Percentiles rank a stretch among this genome's conserved stretches.
phyloP scores from a whole-genome alignment of 257 asterid species.

The Nicotiana undulata region DNA sequence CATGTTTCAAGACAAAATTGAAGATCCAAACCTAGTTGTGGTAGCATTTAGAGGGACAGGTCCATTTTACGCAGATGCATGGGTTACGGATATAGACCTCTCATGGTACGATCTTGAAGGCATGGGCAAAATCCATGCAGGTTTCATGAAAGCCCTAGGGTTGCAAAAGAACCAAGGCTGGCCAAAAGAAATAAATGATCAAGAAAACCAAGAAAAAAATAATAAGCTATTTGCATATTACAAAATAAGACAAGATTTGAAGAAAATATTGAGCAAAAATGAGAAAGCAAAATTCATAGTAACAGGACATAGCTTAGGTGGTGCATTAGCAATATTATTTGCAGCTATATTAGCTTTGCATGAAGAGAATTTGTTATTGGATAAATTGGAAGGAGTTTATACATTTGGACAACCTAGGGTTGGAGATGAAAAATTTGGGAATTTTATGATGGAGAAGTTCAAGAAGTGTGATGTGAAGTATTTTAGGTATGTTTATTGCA shows the following conservation, averaged over 20 bases:
- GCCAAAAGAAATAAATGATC: conserved; percentile 31
- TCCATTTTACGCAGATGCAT: conserved; percentile 42
- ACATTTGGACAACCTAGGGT: conserved; percentile 85
- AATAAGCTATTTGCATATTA: conserved; percentile 44
- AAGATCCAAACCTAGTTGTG: conserved; percentile 30
- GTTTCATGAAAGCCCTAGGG: conserved; percentile 65
- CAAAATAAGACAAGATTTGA: conserved; percentile 36
- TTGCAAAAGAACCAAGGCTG: conserved; percentile 41
- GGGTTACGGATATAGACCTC: conserved; percentile 53
- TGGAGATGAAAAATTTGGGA: conserved; percentile 61
- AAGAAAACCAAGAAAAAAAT: neutral
- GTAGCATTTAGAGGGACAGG: conserved; percentile 63
- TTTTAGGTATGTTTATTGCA: conserved; percentile 47
- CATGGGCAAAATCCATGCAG: conserved; percentile 50
- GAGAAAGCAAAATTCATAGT: conserved; percentile 32
- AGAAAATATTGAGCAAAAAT: conserved; percentile 24
- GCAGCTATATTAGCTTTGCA: conserved; percentile 35
- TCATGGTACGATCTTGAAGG: conserved; percentile 54
- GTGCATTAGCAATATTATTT: conserved; percentile 62
- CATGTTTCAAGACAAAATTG: conserved; percentile 34
- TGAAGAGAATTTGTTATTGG: conserved; percentile 41
- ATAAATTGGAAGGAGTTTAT: conserved; percentile 61
- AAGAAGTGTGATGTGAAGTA: conserved; percentile 27
- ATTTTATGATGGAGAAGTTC: conserved; percentile 47
- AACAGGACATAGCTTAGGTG: conserved; percentile 79